phyloP scores from a whole-genome alignment of 768 basidiomycete species.

The Pluteus cervinus region DNA sequence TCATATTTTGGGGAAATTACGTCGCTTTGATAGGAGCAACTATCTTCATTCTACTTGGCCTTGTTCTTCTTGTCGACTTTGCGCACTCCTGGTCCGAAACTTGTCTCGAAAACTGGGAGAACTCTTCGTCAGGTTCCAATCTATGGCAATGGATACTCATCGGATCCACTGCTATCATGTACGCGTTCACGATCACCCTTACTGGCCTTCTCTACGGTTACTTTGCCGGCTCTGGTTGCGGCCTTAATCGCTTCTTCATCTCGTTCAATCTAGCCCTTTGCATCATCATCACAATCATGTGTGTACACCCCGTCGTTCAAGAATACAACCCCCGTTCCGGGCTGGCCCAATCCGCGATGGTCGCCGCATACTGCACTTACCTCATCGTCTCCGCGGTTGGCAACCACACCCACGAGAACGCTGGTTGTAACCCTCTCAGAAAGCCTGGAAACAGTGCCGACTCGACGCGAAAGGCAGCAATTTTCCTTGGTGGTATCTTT shows the following conservation, averaged over 20 bases:
- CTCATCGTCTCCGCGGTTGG: constrained; percentile 90
- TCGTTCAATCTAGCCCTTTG: constrained; percentile 85
- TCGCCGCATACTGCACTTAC: constrained; percentile 97
- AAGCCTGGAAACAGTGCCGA: constrained; percentile 44
- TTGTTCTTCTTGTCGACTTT: constrained; percentile 96
- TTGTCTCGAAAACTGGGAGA: constrained; percentile 94
- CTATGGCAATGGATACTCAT: constrained; percentile 97
- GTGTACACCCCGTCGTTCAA: constrained; percentile 81
- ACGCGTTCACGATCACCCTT: constrained; percentile 75
- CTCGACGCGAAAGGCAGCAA: constrained; percentile 77
- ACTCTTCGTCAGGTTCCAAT: constrained; percentile 60
- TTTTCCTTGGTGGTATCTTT: constrained; percentile 88
- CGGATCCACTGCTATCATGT: constrained; percentile 87
- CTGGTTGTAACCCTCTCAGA: constrained; percentile 84
- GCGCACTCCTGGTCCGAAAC: constrained; percentile 98
- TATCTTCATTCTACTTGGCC: constrained; percentile 92
- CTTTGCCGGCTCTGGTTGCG: constrained; percentile 84
- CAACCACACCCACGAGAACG: constrained; percentile 75
- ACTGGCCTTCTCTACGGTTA: constrained; percentile 88
- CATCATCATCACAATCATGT: constrained; percentile 73
- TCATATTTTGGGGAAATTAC: constrained; percentile 98
- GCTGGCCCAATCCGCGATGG: constrained; percentile 92
- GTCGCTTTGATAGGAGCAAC: constrained; percentile 87
- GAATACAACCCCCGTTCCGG: constrained; percentile 93
- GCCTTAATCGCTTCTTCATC: constrained; percentile 95